These are phyloP conservation scores for Colletotrichum caudatum DNA, from an alignment of 2,329 filamentous ascomycete genomes.

Conservation along the genomic window DNA sequence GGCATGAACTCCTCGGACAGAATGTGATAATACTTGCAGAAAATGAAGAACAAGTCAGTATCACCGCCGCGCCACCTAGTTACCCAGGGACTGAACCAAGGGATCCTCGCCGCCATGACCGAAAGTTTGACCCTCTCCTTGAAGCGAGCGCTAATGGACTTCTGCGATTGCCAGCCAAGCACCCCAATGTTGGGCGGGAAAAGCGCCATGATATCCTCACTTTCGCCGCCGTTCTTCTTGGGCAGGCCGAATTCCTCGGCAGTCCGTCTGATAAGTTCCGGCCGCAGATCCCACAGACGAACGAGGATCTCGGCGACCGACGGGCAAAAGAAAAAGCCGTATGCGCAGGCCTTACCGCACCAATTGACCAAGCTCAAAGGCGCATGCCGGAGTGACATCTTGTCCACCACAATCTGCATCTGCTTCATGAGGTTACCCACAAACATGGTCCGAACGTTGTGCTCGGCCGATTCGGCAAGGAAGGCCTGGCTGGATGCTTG, in stretches of 20 bases:
- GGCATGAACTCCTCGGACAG: constrained; percentile 81
- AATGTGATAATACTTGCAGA: constrained; percentile 88
- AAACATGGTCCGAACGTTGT: constrained; percentile 91
- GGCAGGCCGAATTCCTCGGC: constrained; percentile 76
- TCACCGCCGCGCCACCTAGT: constrained; percentile 88
- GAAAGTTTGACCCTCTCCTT: constrained; percentile 75
- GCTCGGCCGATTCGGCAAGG: constrained; percentile 77
- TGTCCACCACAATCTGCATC: constrained; percentile 88
- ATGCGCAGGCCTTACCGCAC: constrained; percentile 90
- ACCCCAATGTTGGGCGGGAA: constrained; percentile 77
- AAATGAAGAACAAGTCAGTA: constrained; percentile 91
- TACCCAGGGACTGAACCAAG: constrained; percentile 88
- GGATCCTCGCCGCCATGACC: constrained; percentile 76
- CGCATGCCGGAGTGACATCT: constrained; percentile 82
- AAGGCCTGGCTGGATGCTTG: constrained; percentile 75
- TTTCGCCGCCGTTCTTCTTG: constrained; percentile 65
- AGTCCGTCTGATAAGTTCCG: constrained; percentile 77
- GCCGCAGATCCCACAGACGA: constrained; percentile 80
- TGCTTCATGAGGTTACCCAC: constrained; percentile 84
- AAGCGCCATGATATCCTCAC: constrained; percentile 73
- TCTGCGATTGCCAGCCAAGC: constrained; percentile 67
- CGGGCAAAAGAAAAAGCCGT: constrained; percentile 93
- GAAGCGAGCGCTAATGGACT: constrained; percentile 65
- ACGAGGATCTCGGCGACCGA: constrained; percentile 87
- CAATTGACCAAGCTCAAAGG: constrained; percentile 80